Conservation (phyloP, 331 rosid species). For the Arachis monticola region DNA sequence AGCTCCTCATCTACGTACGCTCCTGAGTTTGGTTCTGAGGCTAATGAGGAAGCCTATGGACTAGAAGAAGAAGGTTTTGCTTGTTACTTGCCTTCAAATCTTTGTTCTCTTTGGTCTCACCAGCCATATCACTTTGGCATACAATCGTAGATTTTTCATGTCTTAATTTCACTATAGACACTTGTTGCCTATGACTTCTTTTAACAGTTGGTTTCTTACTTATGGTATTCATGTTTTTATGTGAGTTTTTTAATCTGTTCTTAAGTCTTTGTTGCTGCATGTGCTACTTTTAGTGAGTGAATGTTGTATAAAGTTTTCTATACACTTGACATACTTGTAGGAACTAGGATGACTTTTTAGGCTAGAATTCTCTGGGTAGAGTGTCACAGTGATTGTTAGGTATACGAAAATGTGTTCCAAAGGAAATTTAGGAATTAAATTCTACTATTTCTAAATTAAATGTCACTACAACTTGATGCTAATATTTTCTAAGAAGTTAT, state of each 20-base stretch:
- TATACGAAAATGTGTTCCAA: slow-evolving; percentile 6
- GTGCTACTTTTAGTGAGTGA: not conserved
- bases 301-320: not conserved
- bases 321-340: not conserved
- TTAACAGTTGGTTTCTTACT: slow-evolving; percentile 1
- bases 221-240: slow-evolving; percentile 5
- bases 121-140: not conserved
- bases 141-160: not conserved
- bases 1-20: slow-evolving; percentile 48
- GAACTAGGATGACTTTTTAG: not conserved
- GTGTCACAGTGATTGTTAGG: slow-evolving; percentile 9
- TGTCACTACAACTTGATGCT: slow-evolving; percentile 10
- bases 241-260: not conserved
- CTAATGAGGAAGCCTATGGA: slow-evolving; percentile 67
- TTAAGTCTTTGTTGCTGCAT: not conserved
- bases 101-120: not conserved
- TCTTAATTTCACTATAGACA: not conserved
- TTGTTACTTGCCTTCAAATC: slow-evolving; percentile 1
- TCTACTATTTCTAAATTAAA: not conserved
- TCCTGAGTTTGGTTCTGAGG: slow-evolving; percentile 63
- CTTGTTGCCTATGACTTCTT: slow-evolving; percentile 13
- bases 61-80: slow-evolving; percentile 78
- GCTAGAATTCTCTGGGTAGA: slow-evolving; percentile 7
- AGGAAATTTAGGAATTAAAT: slow-evolving; percentile 3
- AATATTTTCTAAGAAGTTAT: slow-evolving; percentile 1